phyloP scores from a whole-genome alignment of 768 basidiomycete species.

The Leccinum longicurvipes region DNA sequence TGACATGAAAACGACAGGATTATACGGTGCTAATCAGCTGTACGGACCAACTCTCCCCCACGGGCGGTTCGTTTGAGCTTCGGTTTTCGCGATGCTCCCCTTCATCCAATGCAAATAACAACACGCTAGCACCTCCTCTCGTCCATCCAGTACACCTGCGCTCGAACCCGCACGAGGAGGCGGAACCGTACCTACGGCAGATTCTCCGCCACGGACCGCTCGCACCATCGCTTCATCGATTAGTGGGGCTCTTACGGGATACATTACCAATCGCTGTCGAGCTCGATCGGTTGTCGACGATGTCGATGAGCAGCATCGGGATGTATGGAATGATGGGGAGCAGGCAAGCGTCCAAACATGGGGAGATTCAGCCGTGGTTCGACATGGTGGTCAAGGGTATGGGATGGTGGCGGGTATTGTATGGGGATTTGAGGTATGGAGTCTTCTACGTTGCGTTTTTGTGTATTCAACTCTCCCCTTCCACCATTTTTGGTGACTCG shows the following conservation, averaged over 20 bases:
- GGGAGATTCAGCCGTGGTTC: slow-evolving; percentile 32
- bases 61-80: slow-evolving; percentile 69
- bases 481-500: not conserved
- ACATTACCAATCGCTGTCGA: slow-evolving; percentile 77
- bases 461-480: not conserved
- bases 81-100: slow-evolving; percentile 56
- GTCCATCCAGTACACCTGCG: slow-evolving; percentile 29
- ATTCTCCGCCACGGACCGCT: slow-evolving; percentile 68
- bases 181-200: slow-evolving; percentile 70
- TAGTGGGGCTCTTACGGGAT: slow-evolving; percentile 67
- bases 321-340: slow-evolving; percentile 1
- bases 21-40: slow-evolving; percentile 78
- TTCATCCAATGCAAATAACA: slow-evolving; percentile 5
- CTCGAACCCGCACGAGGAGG: slow-evolving; percentile 73
- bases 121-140: slow-evolving; percentile 24
- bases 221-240: slow-evolving; percentile 58
- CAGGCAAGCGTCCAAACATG: not conserved
- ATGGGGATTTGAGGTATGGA: slow-evolving; percentile 58
- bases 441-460: not conserved
- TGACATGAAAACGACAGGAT: slow-evolving; percentile 40
- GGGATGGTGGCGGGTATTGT: slow-evolving; percentile 78
- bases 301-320: slow-evolving; percentile 22
- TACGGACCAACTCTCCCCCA: slow-evolving; percentile 67
- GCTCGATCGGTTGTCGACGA: slow-evolving; percentile 52
- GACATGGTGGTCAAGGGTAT: slow-evolving; percentile 77